Base-by-base conservation (phyloP, 2,329 filamentous ascomycete genomes). In the Orbilia oligospora region DNA sequence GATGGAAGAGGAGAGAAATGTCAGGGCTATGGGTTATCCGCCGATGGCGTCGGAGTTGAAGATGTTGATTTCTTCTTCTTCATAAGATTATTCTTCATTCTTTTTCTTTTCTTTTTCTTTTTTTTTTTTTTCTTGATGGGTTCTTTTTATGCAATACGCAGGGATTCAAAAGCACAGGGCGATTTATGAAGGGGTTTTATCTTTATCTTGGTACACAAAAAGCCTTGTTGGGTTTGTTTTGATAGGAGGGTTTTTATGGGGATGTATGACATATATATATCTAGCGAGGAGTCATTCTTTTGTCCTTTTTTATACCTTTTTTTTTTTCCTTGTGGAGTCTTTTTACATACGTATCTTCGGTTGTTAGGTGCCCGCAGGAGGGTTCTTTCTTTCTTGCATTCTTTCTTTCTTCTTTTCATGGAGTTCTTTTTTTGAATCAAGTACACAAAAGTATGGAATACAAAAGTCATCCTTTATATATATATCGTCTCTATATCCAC, bases 1-100 rank as follows among this genome's bases (percentile, higher is more conserved):
- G 14, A 67, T 77, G n/a, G 81, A 82, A 51, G 80, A 81, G 20
- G 80, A 81, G 71, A 81, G 78, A 69, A 81, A 81, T 63, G 72
- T 82, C n/a, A 78, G 80, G 30, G 80, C 81, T 6, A 81, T 82
- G 80, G 81, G 81, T 53, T 82, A 82, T 33, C 81, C 81, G 36
- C 81, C 81, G 2, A 69, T 81, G 68, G 73, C 81, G 72, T 69
- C 71, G 22, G 80, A 77, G 27, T 76, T 82, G 61, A 81, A 81
- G 49, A 44, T 71, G 36, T 55, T 20, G 30, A 27, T 41, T 38
- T 20, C 44, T 22, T 48, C 44, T 4, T 61, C 36, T 14, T 58
- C 36, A 22, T 46, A 16, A 53, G 49, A 36, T 64, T 3, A 30
- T 18, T 30, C 27, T 30, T 30, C 27, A 6, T 30, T 6, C 6